Percentiles rank a stretch among this genome's conserved stretches.
phyloP scores from a whole-genome alignment of 2,329 filamentous ascomycete species.

The Xylariaceae sp. region DNA sequence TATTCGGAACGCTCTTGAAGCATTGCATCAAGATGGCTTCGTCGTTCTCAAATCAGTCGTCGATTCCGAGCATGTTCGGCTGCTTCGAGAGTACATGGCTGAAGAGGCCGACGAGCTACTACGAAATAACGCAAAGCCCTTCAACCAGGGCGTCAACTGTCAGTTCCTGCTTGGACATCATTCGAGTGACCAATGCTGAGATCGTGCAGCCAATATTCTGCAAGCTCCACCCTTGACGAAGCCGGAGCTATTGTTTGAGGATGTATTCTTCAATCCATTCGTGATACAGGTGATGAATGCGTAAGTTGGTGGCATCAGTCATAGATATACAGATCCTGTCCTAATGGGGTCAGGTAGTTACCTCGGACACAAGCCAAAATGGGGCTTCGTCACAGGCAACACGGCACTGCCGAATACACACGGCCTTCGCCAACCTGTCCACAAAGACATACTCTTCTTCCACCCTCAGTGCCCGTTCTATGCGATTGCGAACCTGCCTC shows the following conservation, averaged over 20 bases:
- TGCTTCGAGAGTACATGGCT: constrained; percentile 15
- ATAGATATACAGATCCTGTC: neutral
- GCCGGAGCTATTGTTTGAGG: constrained; percentile 28
- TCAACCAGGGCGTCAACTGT: constrained; percentile 21
- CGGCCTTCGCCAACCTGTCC: constrained; percentile 32
- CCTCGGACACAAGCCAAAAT: constrained; percentile 34
- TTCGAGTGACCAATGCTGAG: neutral
- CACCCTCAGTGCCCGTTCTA: constrained; percentile 34
- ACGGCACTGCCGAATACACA: constrained; percentile 32
- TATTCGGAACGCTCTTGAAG: constrained; percentile 10
- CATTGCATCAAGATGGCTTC: constrained; percentile 20
- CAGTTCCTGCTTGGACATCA: neutral
- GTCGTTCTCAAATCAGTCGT: constrained; percentile 20
- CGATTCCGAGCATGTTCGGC: constrained; percentile 12
- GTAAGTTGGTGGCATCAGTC: constrained; percentile 24
- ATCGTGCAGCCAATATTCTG: constrained; percentile 31
- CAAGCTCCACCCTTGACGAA: constrained; percentile 32
- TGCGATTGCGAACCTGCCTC: constrained; percentile 35
- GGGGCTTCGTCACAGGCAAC: constrained; percentile 37
- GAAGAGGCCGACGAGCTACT: constrained; percentile 14
- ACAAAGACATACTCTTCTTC: constrained; percentile 33
- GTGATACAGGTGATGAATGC: constrained; percentile 35
- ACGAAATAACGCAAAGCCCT: constrained; percentile 10
- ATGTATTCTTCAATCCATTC: constrained; percentile 38
- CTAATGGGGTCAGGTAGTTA: too few relatives aligned